Percentiles rank a stretch among this genome's conserved stretches.
phyloP scores from a whole-genome alignment of 1,139 yeast species.

The Debaryomyces sp. region DNA sequence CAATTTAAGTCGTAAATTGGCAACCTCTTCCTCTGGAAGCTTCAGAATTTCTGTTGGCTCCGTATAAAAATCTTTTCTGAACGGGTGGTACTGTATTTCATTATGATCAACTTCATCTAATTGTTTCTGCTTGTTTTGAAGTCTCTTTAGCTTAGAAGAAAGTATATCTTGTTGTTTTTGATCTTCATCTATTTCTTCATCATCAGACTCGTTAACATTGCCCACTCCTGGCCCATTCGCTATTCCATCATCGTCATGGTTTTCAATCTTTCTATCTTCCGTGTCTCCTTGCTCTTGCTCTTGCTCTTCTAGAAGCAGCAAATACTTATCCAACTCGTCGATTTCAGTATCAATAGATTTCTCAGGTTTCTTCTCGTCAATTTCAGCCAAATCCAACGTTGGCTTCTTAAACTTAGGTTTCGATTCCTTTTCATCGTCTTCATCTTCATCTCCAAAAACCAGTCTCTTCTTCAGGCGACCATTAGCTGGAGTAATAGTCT shows the following conservation, averaged over 20 bases:
- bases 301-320: conserved; percentile 8
- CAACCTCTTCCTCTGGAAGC: conserved; percentile 55
- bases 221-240: background rate
- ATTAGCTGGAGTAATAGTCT: conserved; percentile 3
- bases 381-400: conserved; percentile 10
- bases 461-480: background rate
- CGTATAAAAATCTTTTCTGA: conserved; percentile 64
- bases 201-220: conserved; percentile 19
- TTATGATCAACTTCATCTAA: conserved; percentile 47
- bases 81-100: conserved; percentile 49
- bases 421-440: conserved; percentile 19
- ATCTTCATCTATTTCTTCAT: conserved; percentile 22
- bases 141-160: conserved; percentile 29
- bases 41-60: conserved; percentile 59
- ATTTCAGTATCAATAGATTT: conserved; percentile 17
- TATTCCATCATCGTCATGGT: conserved; percentile 1
- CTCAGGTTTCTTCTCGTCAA: background rate
- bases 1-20: conserved; percentile 51
- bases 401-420: conserved; percentile 32
- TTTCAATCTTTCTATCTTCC: background rate
- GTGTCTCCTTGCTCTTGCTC: background rate
- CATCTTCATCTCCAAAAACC: conserved; percentile 14
- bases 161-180: conserved; percentile 27
- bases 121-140: conserved; percentile 39
- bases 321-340: conserved; percentile 26